These are phyloP conservation scores for Aspergillus avenaceus DNA, from an alignment of 495 filamentous ascomycete species.

Conservation along the genomic window DNA sequence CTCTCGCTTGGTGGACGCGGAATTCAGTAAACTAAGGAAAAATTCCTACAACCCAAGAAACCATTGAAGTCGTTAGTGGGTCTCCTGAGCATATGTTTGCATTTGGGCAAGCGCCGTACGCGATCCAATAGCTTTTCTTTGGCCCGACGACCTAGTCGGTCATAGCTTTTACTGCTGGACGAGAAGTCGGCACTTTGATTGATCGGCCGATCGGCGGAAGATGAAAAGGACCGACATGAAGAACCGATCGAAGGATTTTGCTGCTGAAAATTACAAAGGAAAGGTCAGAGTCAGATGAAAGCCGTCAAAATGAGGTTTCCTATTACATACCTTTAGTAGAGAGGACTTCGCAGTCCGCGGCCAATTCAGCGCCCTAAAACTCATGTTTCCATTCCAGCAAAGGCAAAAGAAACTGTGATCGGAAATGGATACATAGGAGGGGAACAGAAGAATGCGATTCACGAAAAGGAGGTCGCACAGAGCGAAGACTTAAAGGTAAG, in stretches of 20 bases:
- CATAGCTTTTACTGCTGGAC: constrained; percentile 25
- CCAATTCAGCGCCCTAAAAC: constrained; percentile 31
- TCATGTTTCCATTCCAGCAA: constrained; percentile 27
- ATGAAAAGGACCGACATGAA: constrained; percentile 16
- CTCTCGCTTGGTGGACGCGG: constrained; percentile 84
- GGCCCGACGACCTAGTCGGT: constrained; percentile 41
- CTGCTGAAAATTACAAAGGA: constrained; percentile 13
- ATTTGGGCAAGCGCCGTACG: constrained; percentile 19
- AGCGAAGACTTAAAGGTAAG: not conserved
- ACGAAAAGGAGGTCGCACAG: not conserved
- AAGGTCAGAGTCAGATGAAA: constrained; percentile 8
- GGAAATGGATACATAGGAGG: constrained; percentile 11
- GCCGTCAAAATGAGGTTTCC: not conserved
- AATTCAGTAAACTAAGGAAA: constrained; percentile 74
- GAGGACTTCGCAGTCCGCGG: constrained; percentile 31
- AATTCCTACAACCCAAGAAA: constrained; percentile 57
- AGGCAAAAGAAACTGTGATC: constrained; percentile 3
- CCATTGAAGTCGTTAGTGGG: not conserved
- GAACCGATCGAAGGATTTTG: constrained; percentile 17
- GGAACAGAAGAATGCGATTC: not conserved
- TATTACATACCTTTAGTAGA: constrained; percentile 23
- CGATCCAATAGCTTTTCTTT: constrained; percentile 45
- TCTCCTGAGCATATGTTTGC: not conserved
- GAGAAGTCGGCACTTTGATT: constrained; percentile 37
- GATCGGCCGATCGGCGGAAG: constrained; percentile 17